A percentile compares a stretch with the other conserved stretches of the same genome.
These are phyloP conservation scores for Pythium sukuiense DNA, from an alignment of 352 stramenopile species.

Conservation along the genomic window DNA sequence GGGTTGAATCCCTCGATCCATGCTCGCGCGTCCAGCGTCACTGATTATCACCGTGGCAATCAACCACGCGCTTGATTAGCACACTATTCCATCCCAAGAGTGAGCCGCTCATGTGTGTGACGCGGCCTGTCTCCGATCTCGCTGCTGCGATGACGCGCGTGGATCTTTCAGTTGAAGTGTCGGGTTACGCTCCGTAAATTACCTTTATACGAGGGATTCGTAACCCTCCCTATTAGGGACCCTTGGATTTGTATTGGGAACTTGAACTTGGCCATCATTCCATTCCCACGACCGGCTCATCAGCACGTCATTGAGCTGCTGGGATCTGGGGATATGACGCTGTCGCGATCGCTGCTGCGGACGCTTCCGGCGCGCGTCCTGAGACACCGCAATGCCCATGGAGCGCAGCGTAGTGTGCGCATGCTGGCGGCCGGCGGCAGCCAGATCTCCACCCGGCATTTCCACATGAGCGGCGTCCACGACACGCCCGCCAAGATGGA, in stretches of 20 bases:
- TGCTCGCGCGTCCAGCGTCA: background rate
- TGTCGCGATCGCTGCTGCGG: slow-evolving; percentile 1
- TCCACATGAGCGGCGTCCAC: slow-evolving; percentile 1
- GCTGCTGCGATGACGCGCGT: background rate
- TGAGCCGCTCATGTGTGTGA: background rate
- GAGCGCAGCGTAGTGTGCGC: background rate
- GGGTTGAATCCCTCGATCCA: background rate
- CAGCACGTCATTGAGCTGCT: slow-evolving; percentile 5
- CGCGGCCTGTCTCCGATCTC: background rate
- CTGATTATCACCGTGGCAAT: background rate
- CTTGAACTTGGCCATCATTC: slow-evolving; percentile 16
- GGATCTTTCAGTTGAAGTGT: slow-evolving; percentile 1
- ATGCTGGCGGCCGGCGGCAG: background rate
- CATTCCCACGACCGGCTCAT: background rate
- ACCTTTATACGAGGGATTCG: background rate
- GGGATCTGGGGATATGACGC: background rate
- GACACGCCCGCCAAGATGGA: background rate
- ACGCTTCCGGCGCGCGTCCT: slow-evolving; percentile 9
- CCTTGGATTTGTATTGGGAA: slow-evolving; percentile 2
- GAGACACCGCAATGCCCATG: background rate
- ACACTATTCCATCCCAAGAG: too few relatives aligned
- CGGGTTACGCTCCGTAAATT: background rate
- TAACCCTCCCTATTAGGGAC: slow-evolving; percentile 15
- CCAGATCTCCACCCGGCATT: background rate
- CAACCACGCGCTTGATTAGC: too few relatives aligned